Evolutionary conservation across 2,329 filamentous ascomycete species (phyloP).

Genomic region (Ustilaginoidea virens): DNA sequence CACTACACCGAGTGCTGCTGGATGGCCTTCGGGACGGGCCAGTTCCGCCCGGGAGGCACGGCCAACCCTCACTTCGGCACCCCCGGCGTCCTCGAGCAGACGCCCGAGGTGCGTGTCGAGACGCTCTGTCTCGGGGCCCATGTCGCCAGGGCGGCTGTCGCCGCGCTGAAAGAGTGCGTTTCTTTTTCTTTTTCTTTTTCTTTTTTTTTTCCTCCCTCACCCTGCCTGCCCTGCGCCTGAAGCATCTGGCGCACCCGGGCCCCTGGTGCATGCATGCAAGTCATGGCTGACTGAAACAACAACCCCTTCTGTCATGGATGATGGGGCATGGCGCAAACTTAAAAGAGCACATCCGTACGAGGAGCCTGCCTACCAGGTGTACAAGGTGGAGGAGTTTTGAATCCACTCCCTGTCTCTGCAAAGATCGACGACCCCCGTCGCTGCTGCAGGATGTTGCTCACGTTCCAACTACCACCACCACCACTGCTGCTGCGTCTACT

Average conservation of each 20-base stretch:
- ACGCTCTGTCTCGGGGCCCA: slow-evolving; percentile 45
- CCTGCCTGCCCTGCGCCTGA: too few relatives aligned
- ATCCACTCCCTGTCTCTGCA: too few relatives aligned
- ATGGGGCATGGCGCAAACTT: background rate
- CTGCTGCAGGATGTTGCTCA: too few relatives aligned
- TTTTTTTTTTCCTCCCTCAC: background rate
- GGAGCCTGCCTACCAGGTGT: slow-evolving; percentile 32
- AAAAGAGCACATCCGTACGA: slow-evolving; percentile 33
- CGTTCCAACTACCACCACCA: background rate
- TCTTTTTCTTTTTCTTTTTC: background rate
- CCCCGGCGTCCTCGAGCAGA: slow-evolving; percentile 39
- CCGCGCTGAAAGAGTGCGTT: slow-evolving; percentile 48
- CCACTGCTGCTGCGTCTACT: too few relatives aligned
- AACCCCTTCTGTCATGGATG: too few relatives aligned
- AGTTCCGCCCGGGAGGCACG: slow-evolving; percentile 46
- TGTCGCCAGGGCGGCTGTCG: slow-evolving; percentile 37
- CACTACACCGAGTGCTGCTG: slow-evolving; percentile 41
- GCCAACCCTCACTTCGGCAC: slow-evolving; percentile 50
- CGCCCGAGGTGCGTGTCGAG: slow-evolving; percentile 47
- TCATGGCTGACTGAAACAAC: too few relatives aligned
- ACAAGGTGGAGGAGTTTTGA: slow-evolving; percentile 29
- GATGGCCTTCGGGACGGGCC: slow-evolving; percentile 38
- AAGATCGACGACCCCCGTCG: too few relatives aligned
- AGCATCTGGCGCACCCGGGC: too few relatives aligned
- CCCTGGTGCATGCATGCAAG: too few relatives aligned